phyloP scores from a whole-genome alignment of 164 flowering plant species.

The Macadamia integrifolia region DNA sequence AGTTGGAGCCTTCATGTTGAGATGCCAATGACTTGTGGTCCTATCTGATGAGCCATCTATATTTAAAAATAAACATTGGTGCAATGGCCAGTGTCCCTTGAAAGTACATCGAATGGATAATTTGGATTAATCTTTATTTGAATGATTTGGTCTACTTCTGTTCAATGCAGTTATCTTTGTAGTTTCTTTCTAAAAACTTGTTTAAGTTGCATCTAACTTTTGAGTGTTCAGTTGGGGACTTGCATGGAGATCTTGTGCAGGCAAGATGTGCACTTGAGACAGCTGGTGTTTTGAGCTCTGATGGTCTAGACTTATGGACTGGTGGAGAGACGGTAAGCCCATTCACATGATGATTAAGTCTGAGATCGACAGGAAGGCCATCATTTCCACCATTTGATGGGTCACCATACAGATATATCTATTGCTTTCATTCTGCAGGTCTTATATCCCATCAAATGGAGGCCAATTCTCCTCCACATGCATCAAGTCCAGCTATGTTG shows the following conservation, averaged over 20 bases:
- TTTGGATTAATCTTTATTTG: too few species aligned
- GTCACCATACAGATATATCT: too few species aligned
- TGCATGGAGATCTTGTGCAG: conserved; percentile 87
- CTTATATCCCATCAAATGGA: neutral
- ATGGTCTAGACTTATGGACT: conserved; percentile 66
- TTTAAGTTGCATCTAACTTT: neutral
- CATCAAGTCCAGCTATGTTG: neutral
- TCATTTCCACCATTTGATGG: neutral
- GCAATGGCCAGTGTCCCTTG: too few species aligned
- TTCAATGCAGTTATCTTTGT: too few species aligned
- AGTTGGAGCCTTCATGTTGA: too few species aligned
- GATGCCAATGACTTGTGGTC: too few species aligned
- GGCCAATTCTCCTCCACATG: neutral
- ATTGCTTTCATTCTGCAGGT: neutral
- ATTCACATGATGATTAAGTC: conserved; percentile 2
- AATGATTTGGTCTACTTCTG: too few species aligned
- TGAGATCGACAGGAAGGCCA: too few species aligned
- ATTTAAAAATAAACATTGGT: too few species aligned
- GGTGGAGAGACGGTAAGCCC: conserved; percentile 75
- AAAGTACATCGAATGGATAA: too few species aligned
- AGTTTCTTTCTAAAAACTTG: neutral
- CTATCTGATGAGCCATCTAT: too few species aligned
- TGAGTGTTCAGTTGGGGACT: conserved; percentile 68
- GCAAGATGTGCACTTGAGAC: conserved; percentile 73
- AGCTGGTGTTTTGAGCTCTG: conserved; percentile 85